These are phyloP conservation scores for Gentiana macrophylla DNA, from an alignment of 257 asterid genomes.

Conservation along the genomic window DNA sequence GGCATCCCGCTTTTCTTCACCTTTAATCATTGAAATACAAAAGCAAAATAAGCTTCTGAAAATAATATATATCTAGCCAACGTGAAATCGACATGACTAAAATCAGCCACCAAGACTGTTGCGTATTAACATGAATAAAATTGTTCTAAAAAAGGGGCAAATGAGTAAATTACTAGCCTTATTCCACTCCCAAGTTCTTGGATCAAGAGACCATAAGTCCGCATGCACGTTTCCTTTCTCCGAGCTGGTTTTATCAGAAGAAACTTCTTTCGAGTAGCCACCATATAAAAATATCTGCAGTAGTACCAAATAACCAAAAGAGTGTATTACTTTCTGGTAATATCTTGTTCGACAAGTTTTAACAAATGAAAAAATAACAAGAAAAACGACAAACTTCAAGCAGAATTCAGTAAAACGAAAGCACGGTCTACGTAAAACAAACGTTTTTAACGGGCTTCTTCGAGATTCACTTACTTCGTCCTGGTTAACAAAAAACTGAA, in stretches of 20 bases:
- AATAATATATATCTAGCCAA: neutral
- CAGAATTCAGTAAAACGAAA: no score
- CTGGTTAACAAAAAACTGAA: constrained; percentile 80
- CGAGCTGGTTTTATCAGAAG: constrained; percentile 65
- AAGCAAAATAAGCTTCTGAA: no score
- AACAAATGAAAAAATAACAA: no score
- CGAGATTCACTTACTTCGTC: constrained; percentile 50
- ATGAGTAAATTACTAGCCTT: constrained; percentile 39
- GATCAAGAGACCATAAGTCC: constrained; percentile 96
- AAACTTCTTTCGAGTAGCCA: constrained; percentile 90
- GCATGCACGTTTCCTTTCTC: constrained; percentile 93
- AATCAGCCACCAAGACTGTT: neutral
- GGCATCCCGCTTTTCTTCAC: constrained; percentile 97
- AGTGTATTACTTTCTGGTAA: neutral
- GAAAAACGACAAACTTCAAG: no score
- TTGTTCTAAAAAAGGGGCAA: no score
- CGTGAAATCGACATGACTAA: neutral
- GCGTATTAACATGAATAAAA: neutral
- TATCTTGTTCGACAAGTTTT: no score
- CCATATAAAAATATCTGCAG: constrained; percentile 85
- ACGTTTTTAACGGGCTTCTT: neutral
- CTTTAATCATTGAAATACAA: constrained; percentile 23
- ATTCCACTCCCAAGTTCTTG: constrained; percentile 97
- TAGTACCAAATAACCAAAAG: neutral
- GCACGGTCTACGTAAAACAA: neutral